phyloP scores from a whole-genome alignment of 176 grass and related monocot species.

The Bonia amplexicaulis region DNA sequence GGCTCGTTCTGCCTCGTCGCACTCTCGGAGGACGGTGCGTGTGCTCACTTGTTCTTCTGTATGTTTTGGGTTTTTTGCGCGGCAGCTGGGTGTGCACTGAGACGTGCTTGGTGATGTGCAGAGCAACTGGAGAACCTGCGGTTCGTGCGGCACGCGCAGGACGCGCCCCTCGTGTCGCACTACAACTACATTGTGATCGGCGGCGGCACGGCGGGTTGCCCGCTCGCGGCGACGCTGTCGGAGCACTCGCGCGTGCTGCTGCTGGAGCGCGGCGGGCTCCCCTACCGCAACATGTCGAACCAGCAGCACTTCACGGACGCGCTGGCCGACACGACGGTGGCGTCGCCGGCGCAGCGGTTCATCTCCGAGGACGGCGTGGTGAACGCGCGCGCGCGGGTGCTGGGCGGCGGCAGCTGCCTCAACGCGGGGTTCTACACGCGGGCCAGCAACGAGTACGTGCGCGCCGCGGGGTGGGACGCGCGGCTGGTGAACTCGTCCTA shows the following conservation, averaged over 20 bases:
- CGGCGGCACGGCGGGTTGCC: slow-evolving; percentile 76
- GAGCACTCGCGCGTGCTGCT: slow-evolving; percentile 46
- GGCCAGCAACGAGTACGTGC: slow-evolving; percentile 53
- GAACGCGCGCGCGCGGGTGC: slow-evolving; percentile 62
- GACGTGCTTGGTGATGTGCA: not conserved
- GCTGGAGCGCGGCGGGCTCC: slow-evolving; percentile 52
- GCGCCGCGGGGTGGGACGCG: slow-evolving; percentile 45
- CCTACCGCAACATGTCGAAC: slow-evolving; percentile 41
- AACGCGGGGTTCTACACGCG: slow-evolving; percentile 88
- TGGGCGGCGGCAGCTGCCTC: slow-evolving; percentile 80
- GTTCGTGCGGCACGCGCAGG: slow-evolving; percentile 40
- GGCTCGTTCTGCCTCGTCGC: slow-evolving; percentile 9
- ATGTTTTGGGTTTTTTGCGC: not conserved
- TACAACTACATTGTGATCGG: slow-evolving; percentile 79
- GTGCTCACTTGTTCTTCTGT: not conserved
- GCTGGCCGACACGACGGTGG: slow-evolving; percentile 29
- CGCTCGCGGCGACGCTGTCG: slow-evolving; percentile 71
- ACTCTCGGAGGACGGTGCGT: slow-evolving; percentile 26
- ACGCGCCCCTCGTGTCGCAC: slow-evolving; percentile 37
- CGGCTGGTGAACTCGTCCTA: slow-evolving; percentile 57
- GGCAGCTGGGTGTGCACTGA: no score
- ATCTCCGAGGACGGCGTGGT: slow-evolving; percentile 70
- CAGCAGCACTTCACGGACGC: slow-evolving; percentile 41
- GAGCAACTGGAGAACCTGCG: slow-evolving; percentile 31
- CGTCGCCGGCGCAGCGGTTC: slow-evolving; percentile 48